Base-by-base conservation (phyloP, 2,329 filamentous ascomycete species). In the Fusarium sp. region DNA sequence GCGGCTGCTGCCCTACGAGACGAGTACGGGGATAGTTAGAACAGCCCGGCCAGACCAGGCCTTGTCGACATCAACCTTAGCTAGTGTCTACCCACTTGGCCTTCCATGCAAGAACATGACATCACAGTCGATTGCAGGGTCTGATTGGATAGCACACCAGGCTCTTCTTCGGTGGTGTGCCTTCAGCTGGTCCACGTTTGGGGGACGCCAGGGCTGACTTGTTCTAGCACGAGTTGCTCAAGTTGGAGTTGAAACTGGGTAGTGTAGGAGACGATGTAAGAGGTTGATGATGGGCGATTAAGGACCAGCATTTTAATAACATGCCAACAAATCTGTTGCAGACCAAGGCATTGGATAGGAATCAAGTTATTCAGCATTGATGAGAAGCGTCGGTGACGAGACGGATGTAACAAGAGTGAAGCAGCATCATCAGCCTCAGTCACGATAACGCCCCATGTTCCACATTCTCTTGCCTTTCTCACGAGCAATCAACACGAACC, bases 131-230 rank as follows among this genome's bases (percentile, higher is more conserved):
- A 36, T 53, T 51, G 31, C 33, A 39, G 38, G 28, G 31, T 48
- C 31, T 71, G 66, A 74, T 74, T 74, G 72, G 72, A 35, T 42
- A 45, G 48, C 31, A 35, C 44, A 59, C 51, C 61, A 62, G 72
- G 72, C 66, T 75, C 70, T 74, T 73, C 62, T 36, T 75, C 72
- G 72, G 72, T 75, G 72, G 68, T 72, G 68, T 62, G 72, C 53
- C 63, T 74, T 73, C 72, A 75, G 71, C 71, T 74, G 71, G 65
- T 42, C 65, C 65, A 65, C 70, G 68, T 67, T 67, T 56, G 55
- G 70, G 50, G 63, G 55, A 61, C 66, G 70, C 70, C 68, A 71
- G 61, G 71, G 71, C 71, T 73, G 71, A 72, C 59, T 74, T 65
- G 70, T 63, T 68, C 65, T 56, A 57, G 65, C 26, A 69, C 44